Conservation (phyloP, 441 rosid genomes). For the Adansonia gregorii region DNA sequence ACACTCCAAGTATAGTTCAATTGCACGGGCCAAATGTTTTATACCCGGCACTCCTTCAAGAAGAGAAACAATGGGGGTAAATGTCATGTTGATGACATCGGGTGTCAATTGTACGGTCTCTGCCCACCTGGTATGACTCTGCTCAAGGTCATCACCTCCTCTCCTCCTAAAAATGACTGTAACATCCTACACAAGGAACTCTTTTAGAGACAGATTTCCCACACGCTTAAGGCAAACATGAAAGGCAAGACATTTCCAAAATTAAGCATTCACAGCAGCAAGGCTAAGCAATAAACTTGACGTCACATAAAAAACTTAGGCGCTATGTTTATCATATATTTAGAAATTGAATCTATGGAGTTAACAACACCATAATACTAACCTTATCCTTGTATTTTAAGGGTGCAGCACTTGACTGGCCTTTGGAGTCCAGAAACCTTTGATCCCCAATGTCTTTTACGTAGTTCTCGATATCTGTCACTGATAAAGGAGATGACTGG, state of each 20-base stretch:
- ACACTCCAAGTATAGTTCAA: conserved; percentile 73
- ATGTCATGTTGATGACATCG: conserved; percentile 74
- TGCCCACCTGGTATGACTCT: conserved; percentile 71
- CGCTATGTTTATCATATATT: background rate
- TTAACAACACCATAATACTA: conserved; percentile 36
- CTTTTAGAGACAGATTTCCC: conserved; percentile 32
- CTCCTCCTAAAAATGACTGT: conserved; percentile 83
- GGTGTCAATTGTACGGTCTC: conserved; percentile 65
- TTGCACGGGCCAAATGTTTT: conserved; percentile 69
- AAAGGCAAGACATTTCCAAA: background rate
- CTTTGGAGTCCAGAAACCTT: conserved; percentile 54
- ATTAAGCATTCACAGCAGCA: conserved; percentile 8
- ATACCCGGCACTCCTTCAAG: conserved; percentile 74
- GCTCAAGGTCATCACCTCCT: conserved; percentile 86
- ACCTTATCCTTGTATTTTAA: conserved; percentile 81
- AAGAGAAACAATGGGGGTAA: conserved; percentile 62
- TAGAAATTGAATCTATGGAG: background rate
- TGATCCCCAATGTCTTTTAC: conserved; percentile 61
- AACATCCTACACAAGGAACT: conserved; percentile 68
- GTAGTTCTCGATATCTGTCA: conserved; percentile 62
- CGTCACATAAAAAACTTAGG: background rate
- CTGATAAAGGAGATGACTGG: conserved; percentile 63
- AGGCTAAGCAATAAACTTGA: background rate
- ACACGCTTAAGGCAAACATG: conserved; percentile 20
- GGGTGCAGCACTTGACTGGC: conserved; percentile 55